Evolutionary conservation across 768 basidiomycete genomes (phyloP), one percentile per base, ranked within the genome.

Genomic region (Boletus coccyginus): DNA sequence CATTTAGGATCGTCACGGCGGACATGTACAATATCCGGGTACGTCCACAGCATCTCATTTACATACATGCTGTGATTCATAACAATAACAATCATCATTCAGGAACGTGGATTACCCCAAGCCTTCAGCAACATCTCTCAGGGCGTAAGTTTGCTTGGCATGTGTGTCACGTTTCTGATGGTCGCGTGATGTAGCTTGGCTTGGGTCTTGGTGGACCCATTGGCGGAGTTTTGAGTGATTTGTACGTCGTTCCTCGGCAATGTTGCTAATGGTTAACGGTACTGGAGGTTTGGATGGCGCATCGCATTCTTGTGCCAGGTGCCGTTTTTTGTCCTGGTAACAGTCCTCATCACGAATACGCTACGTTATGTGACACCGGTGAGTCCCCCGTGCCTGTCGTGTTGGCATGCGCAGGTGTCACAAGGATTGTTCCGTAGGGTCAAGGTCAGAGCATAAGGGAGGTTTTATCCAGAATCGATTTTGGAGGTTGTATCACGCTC

Each of bases 391-490:
- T 36, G 21, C 16, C 42, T 8, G 14, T 43, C 16, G 1, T 52
- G 42, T 9, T 19, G 5, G n/a, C 6, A 11, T 14, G 36, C 3
- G 7, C 24, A 13, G 10, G 14, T 43, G 14, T 16, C 13, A 10
- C 21, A 38, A 9, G 10, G 8, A 7, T 7, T 40, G 39, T 32
- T 27, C 7, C 33, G 1, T 65, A 90, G 88, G 88, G 88, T 1
- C 81, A 82, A 55, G 78, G 85, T 14, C 84, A 82, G 69, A 84
- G 78, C 50, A 63, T 84, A 0, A 81, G 71, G 52, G 87, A 91
- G 33, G 79, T 91, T 1, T 64, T 91, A 14, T 88, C 82, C 64
- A 80, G 90, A n/a, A 89, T 92, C 27, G 90, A 92, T 66, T 92
- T 89, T 62, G 83, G 81, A 5, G 90, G 90, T 0, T 88, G 81